phyloP scores from a whole-genome alignment of 1,139 yeast genomes.

The Scheffersomyces illinoinensis region DNA sequence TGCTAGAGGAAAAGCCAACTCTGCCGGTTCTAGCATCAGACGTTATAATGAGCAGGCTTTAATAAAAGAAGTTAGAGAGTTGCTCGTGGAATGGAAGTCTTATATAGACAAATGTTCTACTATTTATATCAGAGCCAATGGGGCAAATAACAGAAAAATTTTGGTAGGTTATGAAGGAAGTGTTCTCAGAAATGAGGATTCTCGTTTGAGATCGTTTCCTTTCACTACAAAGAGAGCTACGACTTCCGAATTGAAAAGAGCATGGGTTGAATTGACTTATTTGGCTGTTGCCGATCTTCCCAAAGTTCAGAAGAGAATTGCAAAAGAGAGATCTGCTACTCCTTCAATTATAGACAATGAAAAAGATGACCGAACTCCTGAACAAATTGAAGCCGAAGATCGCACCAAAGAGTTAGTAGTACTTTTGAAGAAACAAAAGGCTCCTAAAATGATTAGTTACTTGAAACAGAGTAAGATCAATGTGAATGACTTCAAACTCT shows the following conservation, averaged over 20 bases:
- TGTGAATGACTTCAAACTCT: conserved; percentile 48
- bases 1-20: conserved; percentile 91
- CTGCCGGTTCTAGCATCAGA: conserved; percentile 92
- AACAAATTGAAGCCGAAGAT: conserved; percentile 30
- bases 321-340: conserved; percentile 5
- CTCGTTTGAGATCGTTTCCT: conserved; percentile 69
- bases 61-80: conserved; percentile 69
- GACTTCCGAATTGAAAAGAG: conserved; percentile 71
- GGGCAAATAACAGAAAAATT: conserved; percentile 63
- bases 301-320: conserved; percentile 28
- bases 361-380: conserved; percentile 23
- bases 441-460: conserved; percentile 70
- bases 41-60: conserved; percentile 87
- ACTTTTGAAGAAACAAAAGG: conserved; percentile 70
- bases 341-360: conserved; percentile 23
- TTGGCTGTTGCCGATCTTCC: conserved; percentile 60
- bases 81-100: conserved; percentile 64
- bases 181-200: conserved; percentile 48
- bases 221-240: conserved; percentile 92
- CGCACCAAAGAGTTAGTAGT: conserved; percentile 60
- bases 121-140: conserved; percentile 85
- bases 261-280: conserved; percentile 80
- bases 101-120: conserved; percentile 60
- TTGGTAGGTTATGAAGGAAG: conserved; percentile 69
- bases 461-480: conserved; percentile 57